A percentile compares a stretch with the other conserved stretches of the same genome.
Evolutionary conservation across 306 rosid species (phyloP).

Genomic region (Rosa rugosa): DNA sequence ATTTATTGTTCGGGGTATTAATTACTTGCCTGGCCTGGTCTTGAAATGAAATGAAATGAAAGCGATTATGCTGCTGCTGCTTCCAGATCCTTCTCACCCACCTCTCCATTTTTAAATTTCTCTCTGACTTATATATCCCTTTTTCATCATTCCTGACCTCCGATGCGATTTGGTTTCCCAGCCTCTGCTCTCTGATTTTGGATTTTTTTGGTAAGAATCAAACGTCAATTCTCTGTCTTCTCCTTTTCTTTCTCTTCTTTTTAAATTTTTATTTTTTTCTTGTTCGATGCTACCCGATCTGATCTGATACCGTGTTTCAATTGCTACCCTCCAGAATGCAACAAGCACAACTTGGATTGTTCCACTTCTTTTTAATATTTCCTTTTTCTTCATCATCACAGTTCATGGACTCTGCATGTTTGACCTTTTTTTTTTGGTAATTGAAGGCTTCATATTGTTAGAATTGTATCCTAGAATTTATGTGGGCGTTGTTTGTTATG

Average conservation of each 20-base stretch:
- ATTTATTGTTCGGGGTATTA: not conserved
- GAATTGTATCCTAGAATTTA: not conserved
- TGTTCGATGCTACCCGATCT: not conserved
- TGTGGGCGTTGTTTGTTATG: not conserved
- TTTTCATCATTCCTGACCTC: not conserved
- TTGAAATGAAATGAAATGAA: not conserved
- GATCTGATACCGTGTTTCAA: not conserved
- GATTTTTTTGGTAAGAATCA: slow-evolving; percentile 3
- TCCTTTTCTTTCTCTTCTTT: not conserved
- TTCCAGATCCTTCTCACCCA: slow-evolving; percentile 13
- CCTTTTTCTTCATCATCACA: not conserved
- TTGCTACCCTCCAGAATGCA: not conserved
- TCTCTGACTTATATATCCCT: not conserved
- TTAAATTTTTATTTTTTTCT: not conserved
- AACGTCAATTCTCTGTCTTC: slow-evolving; percentile 1
- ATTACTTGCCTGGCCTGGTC: slow-evolving; percentile 6
- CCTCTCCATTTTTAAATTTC: not conserved
- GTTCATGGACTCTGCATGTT: not conserved
- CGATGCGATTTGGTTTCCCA: slow-evolving; percentile 1
- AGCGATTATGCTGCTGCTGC: not conserved
- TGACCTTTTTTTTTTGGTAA: not conserved
- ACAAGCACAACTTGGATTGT: not conserved
- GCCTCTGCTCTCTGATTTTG: not conserved
- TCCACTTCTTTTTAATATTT: not conserved
- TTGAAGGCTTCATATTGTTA: not conserved